Base-by-base conservation (phyloP, 2,329 filamentous ascomycete species). In the Penicillium sp. region DNA sequence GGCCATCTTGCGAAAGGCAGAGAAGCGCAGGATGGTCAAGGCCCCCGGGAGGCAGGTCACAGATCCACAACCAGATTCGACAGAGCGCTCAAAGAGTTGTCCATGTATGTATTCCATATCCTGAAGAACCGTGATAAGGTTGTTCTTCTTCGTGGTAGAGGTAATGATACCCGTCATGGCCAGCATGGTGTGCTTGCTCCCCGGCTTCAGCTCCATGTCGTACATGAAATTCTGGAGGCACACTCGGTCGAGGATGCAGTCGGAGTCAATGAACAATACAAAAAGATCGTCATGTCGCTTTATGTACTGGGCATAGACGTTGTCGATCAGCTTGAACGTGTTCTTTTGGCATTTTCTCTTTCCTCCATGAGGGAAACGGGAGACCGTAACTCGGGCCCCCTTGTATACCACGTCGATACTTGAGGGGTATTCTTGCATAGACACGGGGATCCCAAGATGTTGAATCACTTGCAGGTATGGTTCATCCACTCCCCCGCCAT, bases 101-200 rank as follows among this genome's bases (percentile, higher is more conserved):
- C 92, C 94, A 70, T 97, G 94, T 25, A 97, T 88, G 66, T 97
- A 97, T 71, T 99, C 94, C 87, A 97, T 95, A 63, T 99, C 92
- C 72, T 99, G 92, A 5, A 99, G 79, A 13, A 99, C 77, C 0
- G 94, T 97, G 65, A 97, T 89, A 50, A 97, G 77, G 60, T 88
- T 90, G 69, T 95, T 88, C 64, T 89, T 94, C 63, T 87, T 83
- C 0, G 92, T 96, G 0, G 92, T 96, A 1, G 91, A 92, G 2
- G 92, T 97, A 66, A 97, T 97, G 66, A 97, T 89, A 28, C 92
- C 92, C 13, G 92, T 97, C 90, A 96, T 96, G 47, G 92, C 92
- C 66, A 97, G 79, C 90, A 96, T 96, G 69, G 95, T 90, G 67
- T 86, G 85, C 67, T 89, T 85, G 74, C 92, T 95, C 48, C 92